Conservation (phyloP, 371 early-diverging fungal species). For the Apophysomyces ossiformis region DNA sequence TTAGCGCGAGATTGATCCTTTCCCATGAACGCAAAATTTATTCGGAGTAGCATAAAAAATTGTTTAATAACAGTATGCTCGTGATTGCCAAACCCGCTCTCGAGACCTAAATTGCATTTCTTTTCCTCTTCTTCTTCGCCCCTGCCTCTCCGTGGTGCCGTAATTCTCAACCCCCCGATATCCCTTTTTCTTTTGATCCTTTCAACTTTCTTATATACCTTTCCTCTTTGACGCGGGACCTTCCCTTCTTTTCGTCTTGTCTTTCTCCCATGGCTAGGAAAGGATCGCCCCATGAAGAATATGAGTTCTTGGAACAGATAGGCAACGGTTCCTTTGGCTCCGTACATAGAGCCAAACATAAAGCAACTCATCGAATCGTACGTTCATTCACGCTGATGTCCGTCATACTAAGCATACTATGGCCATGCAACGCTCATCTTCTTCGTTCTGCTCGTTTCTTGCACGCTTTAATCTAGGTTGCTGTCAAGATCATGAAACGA, state of each 20-base stretch:
- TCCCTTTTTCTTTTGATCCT: slow-evolving; percentile 14
- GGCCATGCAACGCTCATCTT: not conserved
- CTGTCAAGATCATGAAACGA: slow-evolving; percentile 95
- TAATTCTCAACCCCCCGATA: slow-evolving; percentile 12
- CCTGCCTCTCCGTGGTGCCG: slow-evolving; percentile 6
- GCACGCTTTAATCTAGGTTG: slow-evolving; percentile 64
- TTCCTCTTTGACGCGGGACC: slow-evolving; percentile 6
- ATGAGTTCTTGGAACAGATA: slow-evolving; percentile 76
- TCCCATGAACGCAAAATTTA: no score
- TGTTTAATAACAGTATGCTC: no score
- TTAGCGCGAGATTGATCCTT: no score
- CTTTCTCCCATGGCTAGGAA: slow-evolving; percentile 35
- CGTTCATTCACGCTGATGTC: slow-evolving; percentile 11
- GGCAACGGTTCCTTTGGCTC: slow-evolving; percentile 96
- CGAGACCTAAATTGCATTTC: not conserved
- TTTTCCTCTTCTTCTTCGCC: not conserved
- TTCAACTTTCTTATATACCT: slow-evolving; percentile 14
- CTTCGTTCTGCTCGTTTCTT: not conserved
- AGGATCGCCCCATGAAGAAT: slow-evolving; percentile 59
- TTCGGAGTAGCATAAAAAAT: no score
- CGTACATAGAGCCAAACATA: slow-evolving; percentile 81
- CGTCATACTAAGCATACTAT: not conserved
- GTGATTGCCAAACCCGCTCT: not conserved
- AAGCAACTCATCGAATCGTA: slow-evolving; percentile 78
- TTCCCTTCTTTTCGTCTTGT: slow-evolving; percentile 3